These are phyloP conservation scores for Dendrocalamus latiflorus DNA, from an alignment of 202 grass and related monocot species.

Conservation along the genomic window DNA sequence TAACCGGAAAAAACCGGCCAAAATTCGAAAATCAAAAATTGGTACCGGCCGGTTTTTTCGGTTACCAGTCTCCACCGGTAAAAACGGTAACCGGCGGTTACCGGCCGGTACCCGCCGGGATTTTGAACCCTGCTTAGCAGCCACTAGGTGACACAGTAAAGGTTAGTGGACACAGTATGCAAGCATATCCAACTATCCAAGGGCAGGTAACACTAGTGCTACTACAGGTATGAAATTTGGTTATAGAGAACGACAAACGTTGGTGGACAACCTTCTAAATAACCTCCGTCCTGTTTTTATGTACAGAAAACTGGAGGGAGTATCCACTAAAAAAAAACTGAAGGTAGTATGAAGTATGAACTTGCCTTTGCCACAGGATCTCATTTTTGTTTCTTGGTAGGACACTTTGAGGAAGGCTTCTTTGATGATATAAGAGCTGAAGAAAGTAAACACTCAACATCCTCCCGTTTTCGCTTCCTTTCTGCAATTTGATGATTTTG, in stretches of 20 bases:
- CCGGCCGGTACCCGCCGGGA: no score
- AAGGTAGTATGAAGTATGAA: background rate
- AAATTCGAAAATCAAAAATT: no score
- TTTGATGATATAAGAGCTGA: conserved; percentile 74
- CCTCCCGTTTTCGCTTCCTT: conserved; percentile 77
- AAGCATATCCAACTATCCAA: background rate
- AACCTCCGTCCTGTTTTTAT: background rate
- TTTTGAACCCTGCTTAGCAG: background rate
- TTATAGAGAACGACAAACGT: background rate
- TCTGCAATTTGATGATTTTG: conserved; percentile 50
- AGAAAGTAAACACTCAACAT: conserved; percentile 69
- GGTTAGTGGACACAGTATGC: background rate
- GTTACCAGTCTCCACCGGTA: no score
- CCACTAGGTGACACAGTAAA: background rate
- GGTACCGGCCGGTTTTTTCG: no score
- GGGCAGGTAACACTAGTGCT: background rate
- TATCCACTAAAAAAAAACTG: background rate
- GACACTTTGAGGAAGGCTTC: conserved; percentile 37
- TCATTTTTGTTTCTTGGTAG: conserved; percentile 40
- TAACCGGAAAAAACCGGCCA: no score
- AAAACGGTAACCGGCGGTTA: no score
- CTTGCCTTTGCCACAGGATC: conserved; percentile 36
- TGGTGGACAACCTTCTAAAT: conserved; percentile 23
- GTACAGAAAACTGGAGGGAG: background rate
- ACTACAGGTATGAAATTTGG: background rate